Conservation (phyloP, 768 basidiomycete genomes). For the Pleurotus giganteus region DNA sequence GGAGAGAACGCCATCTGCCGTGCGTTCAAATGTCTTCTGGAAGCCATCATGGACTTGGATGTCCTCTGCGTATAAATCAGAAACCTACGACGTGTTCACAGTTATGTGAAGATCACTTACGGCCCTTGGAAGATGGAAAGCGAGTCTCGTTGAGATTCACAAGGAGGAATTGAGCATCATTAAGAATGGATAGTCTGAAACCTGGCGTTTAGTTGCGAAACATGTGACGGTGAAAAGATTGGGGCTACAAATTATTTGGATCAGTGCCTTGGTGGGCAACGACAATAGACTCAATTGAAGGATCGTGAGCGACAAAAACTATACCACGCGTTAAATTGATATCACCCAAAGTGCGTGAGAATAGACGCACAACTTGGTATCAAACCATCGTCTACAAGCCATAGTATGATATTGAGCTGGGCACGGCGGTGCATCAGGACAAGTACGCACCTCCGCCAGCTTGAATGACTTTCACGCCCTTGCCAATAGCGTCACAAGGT, state of each 20-base stretch:
- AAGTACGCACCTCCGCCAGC: conserved; percentile 32
- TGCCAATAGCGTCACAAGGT: conserved; percentile 27
- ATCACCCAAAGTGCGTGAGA: background rate
- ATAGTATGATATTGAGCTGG: background rate
- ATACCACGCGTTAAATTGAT: background rate
- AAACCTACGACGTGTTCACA: background rate
- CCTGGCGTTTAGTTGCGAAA: background rate
- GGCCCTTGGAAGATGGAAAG: conserved; percentile 21
- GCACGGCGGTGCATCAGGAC: background rate
- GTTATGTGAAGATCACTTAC: background rate
- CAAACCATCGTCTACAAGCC: conserved; percentile 21
- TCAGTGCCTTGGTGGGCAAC: conserved; percentile 43
- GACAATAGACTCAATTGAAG: conserved; percentile 28
- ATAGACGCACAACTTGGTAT: conserved; percentile 26
- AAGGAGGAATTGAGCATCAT: conserved; percentile 30
- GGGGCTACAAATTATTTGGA: conserved; percentile 25
- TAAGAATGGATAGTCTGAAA: conserved; percentile 30
- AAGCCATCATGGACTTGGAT: conserved; percentile 39
- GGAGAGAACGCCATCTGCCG: conserved; percentile 31
- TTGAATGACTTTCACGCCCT: conserved; percentile 22
- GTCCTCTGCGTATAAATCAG: conserved; percentile 18
- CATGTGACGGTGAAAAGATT: background rate
- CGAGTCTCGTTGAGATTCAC: conserved; percentile 27
- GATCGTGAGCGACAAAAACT: conserved; percentile 38
- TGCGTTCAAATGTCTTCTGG: conserved; percentile 35